Conservation (phyloP, 2,329 filamentous ascomycete species). For the Fusarium nanum region DNA sequence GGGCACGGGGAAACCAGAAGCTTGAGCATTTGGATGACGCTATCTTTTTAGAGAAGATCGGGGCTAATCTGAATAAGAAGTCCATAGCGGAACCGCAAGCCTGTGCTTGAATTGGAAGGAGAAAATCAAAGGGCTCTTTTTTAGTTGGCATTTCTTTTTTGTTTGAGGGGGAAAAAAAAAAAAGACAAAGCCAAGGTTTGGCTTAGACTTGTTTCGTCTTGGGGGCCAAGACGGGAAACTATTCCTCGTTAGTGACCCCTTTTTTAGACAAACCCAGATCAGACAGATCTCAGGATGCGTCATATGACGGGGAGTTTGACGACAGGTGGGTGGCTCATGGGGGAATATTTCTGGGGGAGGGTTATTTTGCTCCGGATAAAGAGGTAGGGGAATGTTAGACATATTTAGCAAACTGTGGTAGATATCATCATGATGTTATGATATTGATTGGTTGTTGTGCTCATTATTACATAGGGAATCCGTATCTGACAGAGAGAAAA, state of each 20-base stretch:
- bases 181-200: slow-evolving; percentile 5
- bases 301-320: slow-evolving; percentile 40
- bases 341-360: too few relatives aligned
- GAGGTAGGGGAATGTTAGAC: background rate
- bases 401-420: background rate
- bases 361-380: background rate
- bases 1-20: slow-evolving; percentile 2
- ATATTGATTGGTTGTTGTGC: background rate
- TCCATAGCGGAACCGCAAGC: slow-evolving; percentile 38
- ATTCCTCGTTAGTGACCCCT: slow-evolving; percentile 23
- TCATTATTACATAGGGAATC: background rate
- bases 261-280: slow-evolving; percentile 33
- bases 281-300: slow-evolving; percentile 40
- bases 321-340: background rate
- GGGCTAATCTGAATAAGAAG: slow-evolving; percentile 12
- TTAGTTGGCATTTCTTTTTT: background rate
- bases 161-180: background rate
- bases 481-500: background rate
- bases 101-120: background rate
- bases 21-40: slow-evolving; percentile 35
- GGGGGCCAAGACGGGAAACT: slow-evolving; percentile 10
- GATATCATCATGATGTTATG: background rate
- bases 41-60: slow-evolving; percentile 30
- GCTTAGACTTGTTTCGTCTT: slow-evolving; percentile 10
- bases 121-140: background rate